Conservation (phyloP, 1,284 basidiomycete species). For the Moniliophthora roreri region DNA sequence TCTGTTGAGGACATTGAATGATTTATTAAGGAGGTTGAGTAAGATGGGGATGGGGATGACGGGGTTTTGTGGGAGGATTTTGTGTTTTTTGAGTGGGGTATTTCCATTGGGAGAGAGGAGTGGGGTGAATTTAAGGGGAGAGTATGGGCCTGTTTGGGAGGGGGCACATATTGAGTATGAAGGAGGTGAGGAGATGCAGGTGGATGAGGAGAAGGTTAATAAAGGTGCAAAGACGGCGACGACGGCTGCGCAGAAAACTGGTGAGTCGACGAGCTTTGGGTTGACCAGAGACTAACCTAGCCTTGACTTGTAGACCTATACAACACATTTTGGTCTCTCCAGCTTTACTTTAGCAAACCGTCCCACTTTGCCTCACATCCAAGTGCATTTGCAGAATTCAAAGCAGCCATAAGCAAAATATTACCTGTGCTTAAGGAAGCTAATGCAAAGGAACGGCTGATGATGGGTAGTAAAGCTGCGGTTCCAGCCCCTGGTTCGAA, state of each 20-base stretch:
- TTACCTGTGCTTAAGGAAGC: slow-evolving; percentile 80
- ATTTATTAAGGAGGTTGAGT: slow-evolving; percentile 80
- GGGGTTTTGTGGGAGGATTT: slow-evolving; percentile 84
- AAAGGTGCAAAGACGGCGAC: slow-evolving; percentile 28
- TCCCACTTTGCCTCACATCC: slow-evolving; percentile 58
- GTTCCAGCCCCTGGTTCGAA: slow-evolving; percentile 34
- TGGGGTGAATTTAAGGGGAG: slow-evolving; percentile 87
- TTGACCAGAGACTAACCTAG: not conserved
- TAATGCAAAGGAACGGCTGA: slow-evolving; percentile 77
- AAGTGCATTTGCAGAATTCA: slow-evolving; percentile 59
- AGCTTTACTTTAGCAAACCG: slow-evolving; percentile 75
- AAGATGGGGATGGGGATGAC: slow-evolving; percentile 83
- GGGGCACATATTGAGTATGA: slow-evolving; percentile 45
- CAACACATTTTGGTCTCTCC: slow-evolving; percentile 82
- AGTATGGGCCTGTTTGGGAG: slow-evolving; percentile 81
- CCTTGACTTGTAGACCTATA: slow-evolving; percentile 64
- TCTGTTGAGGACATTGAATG: slow-evolving; percentile 83
- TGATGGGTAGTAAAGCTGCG: slow-evolving; percentile 69
- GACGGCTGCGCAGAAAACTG: slow-evolving; percentile 55
- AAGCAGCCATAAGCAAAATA: slow-evolving; percentile 66
- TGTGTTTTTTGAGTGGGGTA: slow-evolving; percentile 82
- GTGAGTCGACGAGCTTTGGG: slow-evolving; percentile 36
- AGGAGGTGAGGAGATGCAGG: slow-evolving; percentile 29
- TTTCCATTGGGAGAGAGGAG: slow-evolving; percentile 88
- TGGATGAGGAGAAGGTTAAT: slow-evolving; percentile 42